Evolutionary conservation across 192 early-diverging fungal species (phyloP), one percentile per base, ranked within the genome.

Genomic region (Backusella luteola): DNA sequence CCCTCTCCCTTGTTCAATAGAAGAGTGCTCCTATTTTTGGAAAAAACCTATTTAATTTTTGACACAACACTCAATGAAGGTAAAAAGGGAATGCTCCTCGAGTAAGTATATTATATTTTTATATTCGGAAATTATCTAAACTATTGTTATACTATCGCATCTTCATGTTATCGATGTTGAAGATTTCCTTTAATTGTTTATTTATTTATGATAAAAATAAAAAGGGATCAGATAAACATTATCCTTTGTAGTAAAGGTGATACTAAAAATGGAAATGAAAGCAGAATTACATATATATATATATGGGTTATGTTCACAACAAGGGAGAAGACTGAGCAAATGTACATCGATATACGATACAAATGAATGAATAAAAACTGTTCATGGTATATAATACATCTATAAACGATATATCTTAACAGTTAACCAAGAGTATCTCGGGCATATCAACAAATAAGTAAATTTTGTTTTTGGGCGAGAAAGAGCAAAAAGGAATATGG

Each of bases 371-470:
- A 63, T 14, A 63, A 29, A 63, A 1, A 3, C 21, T 23, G 2
- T 5, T 4, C 12, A 29, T 12, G 7, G 2, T 12, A 0, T 63
- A 63, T 63, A 63, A 1, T 56, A 56, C 8, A 56, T 26, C 2
- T 29, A 26, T 63, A 56, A 12, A 26, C 9, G 9, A 23, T 4
- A 63, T 26, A 29, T 12, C 21, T 63, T 63, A 3, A 63, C 26
- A 63, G 26, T 26, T 21, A 56, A 56, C 14, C 26, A 63, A 63
- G 56, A 12, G 11, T 63, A 29, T 63, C 56, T 63, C 56, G 56
- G 56, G 21, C 56, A 63, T 63, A 29, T 29, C 56, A 63, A 63
- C 56, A 63, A 63, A 63, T 63, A 63, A 63, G 56, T 63, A 63
- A 63, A 63, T 63, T 63, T 63, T 14, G 4, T 12, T 63, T 29